Evolutionary conservation across 1,284 basidiomycete species (phyloP).

Genomic region (Inonotus obliquus): DNA sequence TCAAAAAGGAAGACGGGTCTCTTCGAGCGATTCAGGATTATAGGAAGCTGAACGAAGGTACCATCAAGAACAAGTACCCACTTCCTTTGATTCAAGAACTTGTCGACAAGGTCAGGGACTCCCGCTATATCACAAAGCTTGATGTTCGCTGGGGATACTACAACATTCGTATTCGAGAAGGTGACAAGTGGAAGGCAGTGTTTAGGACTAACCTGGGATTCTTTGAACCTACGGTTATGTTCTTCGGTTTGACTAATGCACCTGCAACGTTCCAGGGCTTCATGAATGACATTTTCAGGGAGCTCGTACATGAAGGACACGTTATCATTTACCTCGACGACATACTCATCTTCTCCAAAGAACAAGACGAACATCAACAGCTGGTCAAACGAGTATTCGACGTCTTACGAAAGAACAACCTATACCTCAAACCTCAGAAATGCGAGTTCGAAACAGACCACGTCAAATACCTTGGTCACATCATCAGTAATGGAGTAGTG

Average conservation of each 20-base stretch:
- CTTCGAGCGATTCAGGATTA: background rate
- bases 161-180: conserved; percentile 24
- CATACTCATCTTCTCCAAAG: too few species aligned
- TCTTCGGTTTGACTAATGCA: conserved; percentile 35
- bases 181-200: conserved; percentile 31
- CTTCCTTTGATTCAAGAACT: conserved; percentile 23
- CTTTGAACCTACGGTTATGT: conserved; percentile 32
- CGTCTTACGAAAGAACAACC: conserved; percentile 20
- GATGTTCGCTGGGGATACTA: conserved; percentile 9
- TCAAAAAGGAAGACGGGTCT: background rate
- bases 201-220: conserved; percentile 29
- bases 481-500: conserved; percentile 3
- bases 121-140: conserved; percentile 14
- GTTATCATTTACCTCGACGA: conserved; percentile 17
- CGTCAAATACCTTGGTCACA: conserved; percentile 16
- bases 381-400: too few species aligned
- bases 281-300: conserved; percentile 8
- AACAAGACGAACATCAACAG: too few species aligned
- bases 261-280: conserved; percentile 29
- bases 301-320: background rate
- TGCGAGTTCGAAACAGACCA: conserved; percentile 26
- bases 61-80: background rate
- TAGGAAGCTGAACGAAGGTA: background rate
- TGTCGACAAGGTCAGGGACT: conserved; percentile 22
- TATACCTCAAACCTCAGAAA: conserved; percentile 26